These are phyloP conservation scores for Hemileccinum rubropunctum DNA, from an alignment of 768 basidiomycete genomes.

Conservation along the genomic window DNA sequence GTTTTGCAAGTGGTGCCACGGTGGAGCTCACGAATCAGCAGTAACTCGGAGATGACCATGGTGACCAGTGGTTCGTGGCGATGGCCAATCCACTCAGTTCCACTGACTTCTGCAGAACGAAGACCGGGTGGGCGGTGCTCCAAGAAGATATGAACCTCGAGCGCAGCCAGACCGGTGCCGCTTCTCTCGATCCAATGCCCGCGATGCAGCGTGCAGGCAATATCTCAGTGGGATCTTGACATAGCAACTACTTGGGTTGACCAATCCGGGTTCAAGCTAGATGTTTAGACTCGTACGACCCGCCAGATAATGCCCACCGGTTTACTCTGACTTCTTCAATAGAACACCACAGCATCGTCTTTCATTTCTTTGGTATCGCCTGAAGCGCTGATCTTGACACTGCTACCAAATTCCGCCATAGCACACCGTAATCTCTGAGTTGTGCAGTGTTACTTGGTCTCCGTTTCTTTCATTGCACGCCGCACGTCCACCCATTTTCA, in stretches of 20 bases:
- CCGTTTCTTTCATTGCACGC: too few relatives aligned
- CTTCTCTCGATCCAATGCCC: slow-evolving; percentile 18
- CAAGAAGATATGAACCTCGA: slow-evolving; percentile 11
- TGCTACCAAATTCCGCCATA: background rate
- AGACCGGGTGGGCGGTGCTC: slow-evolving; percentile 16
- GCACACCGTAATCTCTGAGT: background rate
- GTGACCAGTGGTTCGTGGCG: background rate
- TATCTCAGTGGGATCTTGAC: slow-evolving; percentile 9
- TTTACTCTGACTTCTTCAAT: background rate
- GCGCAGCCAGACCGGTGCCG: slow-evolving; percentile 18
- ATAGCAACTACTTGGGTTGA: background rate
- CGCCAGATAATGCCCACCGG: background rate
- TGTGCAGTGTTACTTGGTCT: too few relatives aligned
- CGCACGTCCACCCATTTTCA: background rate
- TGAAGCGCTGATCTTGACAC: slow-evolving; percentile 8
- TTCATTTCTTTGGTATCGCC: background rate
- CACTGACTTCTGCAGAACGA: background rate
- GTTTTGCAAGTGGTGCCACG: slow-evolving; percentile 1
- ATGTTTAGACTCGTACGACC: slow-evolving; percentile 17
- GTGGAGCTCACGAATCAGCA: too few relatives aligned
- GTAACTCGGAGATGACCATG: background rate
- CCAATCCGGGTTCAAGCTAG: slow-evolving; percentile 1
- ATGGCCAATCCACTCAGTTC: background rate
- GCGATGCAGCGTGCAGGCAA: slow-evolving; percentile 9
- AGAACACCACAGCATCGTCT: slow-evolving; percentile 15